phyloP scores from a whole-genome alignment of 2,329 filamentous ascomycete species.

The Clarireedia sp. region DNA sequence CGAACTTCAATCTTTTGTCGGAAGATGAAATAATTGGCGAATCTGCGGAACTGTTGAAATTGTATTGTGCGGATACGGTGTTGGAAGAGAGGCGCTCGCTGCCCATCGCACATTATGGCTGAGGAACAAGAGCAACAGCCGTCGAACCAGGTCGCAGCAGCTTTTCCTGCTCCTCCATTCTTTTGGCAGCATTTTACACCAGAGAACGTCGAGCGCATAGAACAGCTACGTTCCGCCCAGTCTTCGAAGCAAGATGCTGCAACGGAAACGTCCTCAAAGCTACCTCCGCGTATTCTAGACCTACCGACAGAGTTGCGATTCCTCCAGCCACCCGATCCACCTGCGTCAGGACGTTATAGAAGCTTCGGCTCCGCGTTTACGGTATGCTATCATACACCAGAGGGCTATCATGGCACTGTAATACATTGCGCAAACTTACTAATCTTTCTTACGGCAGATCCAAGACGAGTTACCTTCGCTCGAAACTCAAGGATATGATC shows the following conservation, averaged over 20 bases:
- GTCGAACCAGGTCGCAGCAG: constrained; percentile 45
- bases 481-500: constrained; percentile 61
- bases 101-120: constrained; percentile 42
- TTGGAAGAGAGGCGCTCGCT: too few relatives aligned
- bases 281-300: constrained; percentile 24
- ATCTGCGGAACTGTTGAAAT: too few relatives aligned
- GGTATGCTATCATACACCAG: constrained; percentile 30
- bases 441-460: constrained; percentile 32
- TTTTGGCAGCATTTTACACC: constrained; percentile 86
- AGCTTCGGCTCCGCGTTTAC: constrained; percentile 64
- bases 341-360: constrained; percentile 60
- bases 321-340: constrained; percentile 74
- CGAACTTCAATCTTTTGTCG: too few relatives aligned
- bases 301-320: constrained; percentile 56
- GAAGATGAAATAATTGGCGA: too few relatives aligned
- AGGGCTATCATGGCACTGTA: too few relatives aligned
- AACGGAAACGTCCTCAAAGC: constrained; percentile 18
- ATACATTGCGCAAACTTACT: too few relatives aligned
- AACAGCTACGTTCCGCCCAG: constrained; percentile 35
- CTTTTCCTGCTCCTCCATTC: constrained; percentile 78
- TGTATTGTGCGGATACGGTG: too few relatives aligned
- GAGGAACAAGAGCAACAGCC: constrained; percentile 35
- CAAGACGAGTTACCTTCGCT: constrained; percentile 58
- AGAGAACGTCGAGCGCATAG: constrained; percentile 58
- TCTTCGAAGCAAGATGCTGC: constrained; percentile 2